Evolutionary conservation across 2,329 filamentous ascomycete genomes (phyloP).

Genomic region (Penicillium glabrum): DNA sequence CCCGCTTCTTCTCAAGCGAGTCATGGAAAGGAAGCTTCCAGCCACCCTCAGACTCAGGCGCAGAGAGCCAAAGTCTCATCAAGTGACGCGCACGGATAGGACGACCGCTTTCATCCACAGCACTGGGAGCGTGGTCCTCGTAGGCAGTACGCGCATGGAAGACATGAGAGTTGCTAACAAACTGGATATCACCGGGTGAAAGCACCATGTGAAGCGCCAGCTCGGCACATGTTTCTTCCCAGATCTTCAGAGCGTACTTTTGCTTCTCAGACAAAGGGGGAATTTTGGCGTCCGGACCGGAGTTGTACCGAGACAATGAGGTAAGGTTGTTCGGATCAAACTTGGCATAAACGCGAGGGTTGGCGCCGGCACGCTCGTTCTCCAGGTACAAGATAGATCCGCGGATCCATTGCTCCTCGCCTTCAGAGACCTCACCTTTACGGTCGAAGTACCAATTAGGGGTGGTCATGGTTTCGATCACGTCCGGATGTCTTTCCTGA

Average conservation of each 20-base stretch:
- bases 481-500: conserved; percentile 70
- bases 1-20: conserved; percentile 26
- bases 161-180: conserved; percentile 27
- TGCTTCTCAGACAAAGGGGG: conserved; percentile 27
- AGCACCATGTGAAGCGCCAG: conserved; percentile 28
- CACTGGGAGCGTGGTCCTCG: conserved; percentile 24
- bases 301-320: conserved; percentile 68
- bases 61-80: conserved; percentile 29
- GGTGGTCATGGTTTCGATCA: conserved; percentile 68
- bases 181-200: conserved; percentile 28
- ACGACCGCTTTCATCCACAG: conserved; percentile 21
- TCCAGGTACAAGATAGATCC: conserved; percentile 74
- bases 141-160: conserved; percentile 30
- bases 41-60: conserved; percentile 26
- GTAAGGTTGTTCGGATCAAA: conserved; percentile 73
- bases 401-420: conserved; percentile 67
- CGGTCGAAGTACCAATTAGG: conserved; percentile 89
- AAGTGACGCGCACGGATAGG: conserved; percentile 24
- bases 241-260: conserved; percentile 24
- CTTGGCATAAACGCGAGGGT: conserved; percentile 70
- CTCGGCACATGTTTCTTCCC: conserved; percentile 26
- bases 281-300: conserved; percentile 39
- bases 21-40: conserved; percentile 29
- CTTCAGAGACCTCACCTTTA: conserved; percentile 75
- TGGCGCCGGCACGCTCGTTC: conserved; percentile 49